Percentiles rank a stretch among this genome's conserved stretches.
Evolutionary conservation across 2,329 filamentous ascomycete genomes (phyloP).

Genomic region (Ascosphaera apis): DNA sequence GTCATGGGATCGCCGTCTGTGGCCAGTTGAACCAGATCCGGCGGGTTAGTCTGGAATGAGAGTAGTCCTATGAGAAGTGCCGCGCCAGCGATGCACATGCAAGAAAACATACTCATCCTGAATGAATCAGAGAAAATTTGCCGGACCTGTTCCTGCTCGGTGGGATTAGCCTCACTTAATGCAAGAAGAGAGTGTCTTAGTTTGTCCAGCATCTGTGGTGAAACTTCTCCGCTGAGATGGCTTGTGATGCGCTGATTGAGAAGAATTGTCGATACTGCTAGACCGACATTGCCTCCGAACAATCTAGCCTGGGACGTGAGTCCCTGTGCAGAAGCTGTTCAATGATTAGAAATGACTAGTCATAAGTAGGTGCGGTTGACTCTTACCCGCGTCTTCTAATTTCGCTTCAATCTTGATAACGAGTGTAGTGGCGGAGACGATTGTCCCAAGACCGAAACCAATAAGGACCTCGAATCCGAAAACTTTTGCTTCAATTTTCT

Average conservation of each 20-base stretch:
- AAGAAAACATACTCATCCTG: neutral
- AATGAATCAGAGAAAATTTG: neutral
- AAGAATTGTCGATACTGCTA: slow-evolving; percentile 5
- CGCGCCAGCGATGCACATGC: neutral
- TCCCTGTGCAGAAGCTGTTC: slow-evolving; percentile 6
- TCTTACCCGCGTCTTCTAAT: neutral
- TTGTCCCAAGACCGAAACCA: slow-evolving; percentile 7
- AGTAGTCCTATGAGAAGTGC: neutral
- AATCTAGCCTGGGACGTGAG: slow-evolving; percentile 5
- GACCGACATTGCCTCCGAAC: slow-evolving; percentile 6
- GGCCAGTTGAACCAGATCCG: neutral
- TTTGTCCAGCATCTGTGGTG: neutral
- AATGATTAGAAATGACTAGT: no score
- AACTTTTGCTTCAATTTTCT: neutral
- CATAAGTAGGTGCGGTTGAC: no score
- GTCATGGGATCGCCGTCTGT: neutral
- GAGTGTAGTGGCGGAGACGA: slow-evolving; percentile 3
- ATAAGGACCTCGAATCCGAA: slow-evolving; percentile 8
- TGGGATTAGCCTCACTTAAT: neutral
- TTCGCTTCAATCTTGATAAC: slow-evolving; percentile 3
- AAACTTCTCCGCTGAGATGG: neutral
- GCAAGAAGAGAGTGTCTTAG: neutral
- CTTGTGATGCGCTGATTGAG: slow-evolving; percentile 2
- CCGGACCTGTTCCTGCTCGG: neutral
- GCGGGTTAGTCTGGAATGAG: neutral